Conservation (phyloP, 2,329 filamentous ascomycete genomes). For the Claviceps monticola region DNA sequence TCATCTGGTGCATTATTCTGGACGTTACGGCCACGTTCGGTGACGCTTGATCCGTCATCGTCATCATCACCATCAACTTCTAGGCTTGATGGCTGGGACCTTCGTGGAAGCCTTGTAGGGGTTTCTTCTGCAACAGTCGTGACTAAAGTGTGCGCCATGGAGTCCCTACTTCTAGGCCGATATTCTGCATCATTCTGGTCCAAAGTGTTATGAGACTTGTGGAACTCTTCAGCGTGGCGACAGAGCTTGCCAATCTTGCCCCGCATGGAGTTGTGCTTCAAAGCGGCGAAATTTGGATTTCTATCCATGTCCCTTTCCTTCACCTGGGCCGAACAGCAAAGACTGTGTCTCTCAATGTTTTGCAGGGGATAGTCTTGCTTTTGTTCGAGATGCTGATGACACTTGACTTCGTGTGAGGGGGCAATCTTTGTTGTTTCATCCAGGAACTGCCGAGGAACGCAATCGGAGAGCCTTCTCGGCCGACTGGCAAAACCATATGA, state of each 20-base stretch:
- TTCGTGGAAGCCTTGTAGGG: not conserved
- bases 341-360: constrained; percentile 15
- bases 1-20: constrained; percentile 1
- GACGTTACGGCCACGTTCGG: not conserved
- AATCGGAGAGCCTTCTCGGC: constrained; percentile 16
- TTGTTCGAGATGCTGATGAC: constrained; percentile 12
- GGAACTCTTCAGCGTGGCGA: constrained; percentile 20
- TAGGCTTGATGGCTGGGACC: not conserved
- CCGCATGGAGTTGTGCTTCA: constrained; percentile 11
- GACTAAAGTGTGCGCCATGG: constrained; percentile 4
- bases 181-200: constrained; percentile 17
- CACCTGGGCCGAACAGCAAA: constrained; percentile 14
- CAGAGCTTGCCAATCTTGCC: constrained; percentile 17
- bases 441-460: constrained; percentile 13
- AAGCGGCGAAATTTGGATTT: constrained; percentile 2
- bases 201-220: constrained; percentile 20
- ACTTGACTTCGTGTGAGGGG: constrained; percentile 11
- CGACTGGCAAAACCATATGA: constrained; percentile 10
- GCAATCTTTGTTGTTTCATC: constrained; percentile 6
- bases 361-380: not conserved
- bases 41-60: not conserved
- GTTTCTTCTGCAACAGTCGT: not conserved
- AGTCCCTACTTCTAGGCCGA: not conserved
- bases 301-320: not conserved
- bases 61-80: not conserved